phyloP scores from a whole-genome alignment of 768 basidiomycete genomes.

The Tulasnella sp. region DNA sequence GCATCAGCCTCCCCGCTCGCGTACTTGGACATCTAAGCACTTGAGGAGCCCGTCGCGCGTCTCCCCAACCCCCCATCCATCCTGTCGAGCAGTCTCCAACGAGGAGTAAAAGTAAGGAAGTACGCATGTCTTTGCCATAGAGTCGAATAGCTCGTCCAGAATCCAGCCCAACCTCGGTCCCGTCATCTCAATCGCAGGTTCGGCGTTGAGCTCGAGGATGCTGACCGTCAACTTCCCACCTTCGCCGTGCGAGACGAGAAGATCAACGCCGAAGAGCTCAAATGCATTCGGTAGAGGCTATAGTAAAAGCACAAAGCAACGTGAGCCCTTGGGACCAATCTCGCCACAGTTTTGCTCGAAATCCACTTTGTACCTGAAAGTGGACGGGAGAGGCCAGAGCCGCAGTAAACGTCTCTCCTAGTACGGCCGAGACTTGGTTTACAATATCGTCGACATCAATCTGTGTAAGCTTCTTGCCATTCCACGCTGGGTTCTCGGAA shows the following conservation, averaged over 20 bases:
- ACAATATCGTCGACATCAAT: constrained; percentile 53
- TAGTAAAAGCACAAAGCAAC: neutral
- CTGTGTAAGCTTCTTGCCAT: constrained; percentile 35
- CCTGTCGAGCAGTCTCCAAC: constrained; percentile 7
- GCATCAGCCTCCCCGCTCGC: constrained; percentile 32
- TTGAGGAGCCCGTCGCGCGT: constrained; percentile 56
- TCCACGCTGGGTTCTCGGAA: constrained; percentile 33
- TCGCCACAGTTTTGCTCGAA: neutral
- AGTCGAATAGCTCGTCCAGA: constrained; percentile 71
- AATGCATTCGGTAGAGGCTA: constrained; percentile 88
- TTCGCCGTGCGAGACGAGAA: constrained; percentile 59
- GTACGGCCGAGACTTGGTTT: constrained; percentile 57
- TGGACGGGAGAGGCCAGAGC: constrained; percentile 76
- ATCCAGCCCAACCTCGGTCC: constrained; percentile 79
- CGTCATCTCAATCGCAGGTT: constrained; percentile 92
- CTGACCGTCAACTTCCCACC: constrained; percentile 52
- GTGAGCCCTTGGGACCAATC: neutral
- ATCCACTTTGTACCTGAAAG: constrained; percentile 61
- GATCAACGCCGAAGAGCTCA: constrained; percentile 93
- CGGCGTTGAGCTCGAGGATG: constrained; percentile 88
- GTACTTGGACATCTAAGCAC: constrained; percentile 58
- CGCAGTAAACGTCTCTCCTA: constrained; percentile 82
- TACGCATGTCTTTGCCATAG: constrained; percentile 65
- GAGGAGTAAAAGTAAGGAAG: constrained; percentile 54
- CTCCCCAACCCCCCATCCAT: constrained; percentile 53